A percentile compares a stretch with the other conserved stretches of the same genome.
Conservation (phyloP, 768 basidiomycete genomes). For the Tricholoma flavovirens region DNA sequence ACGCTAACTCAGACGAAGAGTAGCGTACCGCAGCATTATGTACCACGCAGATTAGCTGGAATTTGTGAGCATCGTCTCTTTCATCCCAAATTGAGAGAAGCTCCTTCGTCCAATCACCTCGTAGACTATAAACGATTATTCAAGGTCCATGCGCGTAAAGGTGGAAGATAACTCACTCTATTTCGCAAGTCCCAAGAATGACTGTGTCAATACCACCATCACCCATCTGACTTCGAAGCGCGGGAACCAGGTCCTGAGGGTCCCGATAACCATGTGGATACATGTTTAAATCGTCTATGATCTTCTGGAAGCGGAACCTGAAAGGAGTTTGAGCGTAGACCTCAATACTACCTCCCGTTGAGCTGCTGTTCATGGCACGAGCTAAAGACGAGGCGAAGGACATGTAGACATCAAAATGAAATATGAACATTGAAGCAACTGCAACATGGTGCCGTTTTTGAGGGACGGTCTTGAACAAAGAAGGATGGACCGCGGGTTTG, state of each 20-base stretch:
- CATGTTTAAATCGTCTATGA: slow-evolving; percentile 26
- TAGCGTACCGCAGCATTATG: slow-evolving; percentile 27
- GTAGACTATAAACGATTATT: slow-evolving; percentile 12
- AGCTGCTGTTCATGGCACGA: slow-evolving; percentile 19
- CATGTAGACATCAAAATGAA: slow-evolving; percentile 35
- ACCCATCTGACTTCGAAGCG: slow-evolving; percentile 16
- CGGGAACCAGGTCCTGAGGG: slow-evolving; percentile 22
- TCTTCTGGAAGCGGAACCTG: slow-evolving; percentile 24
- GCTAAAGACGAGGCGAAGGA: slow-evolving; percentile 28
- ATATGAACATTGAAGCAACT: slow-evolving; percentile 28
- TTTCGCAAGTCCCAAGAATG: slow-evolving; percentile 40
- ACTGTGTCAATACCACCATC: slow-evolving; percentile 30
- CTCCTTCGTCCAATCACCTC: slow-evolving; percentile 19
- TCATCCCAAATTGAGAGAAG: slow-evolving; percentile 31
- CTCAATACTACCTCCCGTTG: slow-evolving; percentile 17
- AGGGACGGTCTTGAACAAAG: background rate
- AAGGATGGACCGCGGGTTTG: background rate
- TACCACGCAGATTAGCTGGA: slow-evolving; percentile 37
- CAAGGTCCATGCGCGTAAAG: background rate
- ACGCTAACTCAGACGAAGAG: background rate
- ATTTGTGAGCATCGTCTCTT: slow-evolving; percentile 30
- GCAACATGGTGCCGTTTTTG: slow-evolving; percentile 24
- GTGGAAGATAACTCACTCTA: slow-evolving; percentile 27
- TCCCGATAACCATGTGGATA: slow-evolving; percentile 23
- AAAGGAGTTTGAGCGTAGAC: slow-evolving; percentile 29